These are phyloP conservation scores for Calonectria fujianensis DNA, from an alignment of 2,329 filamentous ascomycete species.

Conservation along the genomic window DNA sequence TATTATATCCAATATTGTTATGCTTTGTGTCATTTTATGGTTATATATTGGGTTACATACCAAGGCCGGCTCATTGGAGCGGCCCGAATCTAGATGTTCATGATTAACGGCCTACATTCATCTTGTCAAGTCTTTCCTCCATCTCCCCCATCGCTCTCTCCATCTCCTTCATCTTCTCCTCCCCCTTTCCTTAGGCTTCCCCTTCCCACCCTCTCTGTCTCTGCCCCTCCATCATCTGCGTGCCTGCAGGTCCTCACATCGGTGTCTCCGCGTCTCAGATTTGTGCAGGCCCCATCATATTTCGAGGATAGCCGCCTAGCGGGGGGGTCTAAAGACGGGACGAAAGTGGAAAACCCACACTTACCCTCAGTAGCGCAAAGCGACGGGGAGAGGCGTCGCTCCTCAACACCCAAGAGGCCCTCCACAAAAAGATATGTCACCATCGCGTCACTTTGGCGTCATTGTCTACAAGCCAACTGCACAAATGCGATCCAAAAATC, in stretches of 20 bases:
- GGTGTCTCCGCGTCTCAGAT: constrained; percentile 16
- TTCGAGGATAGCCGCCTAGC: constrained; percentile 4
- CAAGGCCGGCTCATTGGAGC: neutral
- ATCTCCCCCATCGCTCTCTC: neutral
- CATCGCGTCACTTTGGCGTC: constrained; percentile 3
- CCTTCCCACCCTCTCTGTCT: neutral
- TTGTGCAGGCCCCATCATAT: neutral
- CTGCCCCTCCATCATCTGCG: neutral
- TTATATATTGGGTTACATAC: constrained; percentile 8
- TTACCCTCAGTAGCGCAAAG: neutral
- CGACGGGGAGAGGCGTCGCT: too few species aligned
- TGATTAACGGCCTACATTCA: neutral
- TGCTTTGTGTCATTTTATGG: neutral
- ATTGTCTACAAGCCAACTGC: neutral
- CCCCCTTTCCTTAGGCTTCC: neutral
- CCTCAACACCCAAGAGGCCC: neutral
- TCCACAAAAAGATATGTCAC: neutral
- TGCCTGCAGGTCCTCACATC: constrained; percentile 2
- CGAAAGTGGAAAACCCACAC: constrained; percentile 1
- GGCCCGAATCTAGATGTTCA: constrained; percentile 6
- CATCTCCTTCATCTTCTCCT: too few species aligned
- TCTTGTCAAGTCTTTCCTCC: neutral
- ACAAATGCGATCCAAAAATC: neutral
- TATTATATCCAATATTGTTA: constrained; percentile 13
- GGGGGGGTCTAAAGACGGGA: neutral